These are phyloP conservation scores for Heterobasidion occidentale DNA, from an alignment of 1,284 basidiomycete species.

Conservation along the genomic window DNA sequence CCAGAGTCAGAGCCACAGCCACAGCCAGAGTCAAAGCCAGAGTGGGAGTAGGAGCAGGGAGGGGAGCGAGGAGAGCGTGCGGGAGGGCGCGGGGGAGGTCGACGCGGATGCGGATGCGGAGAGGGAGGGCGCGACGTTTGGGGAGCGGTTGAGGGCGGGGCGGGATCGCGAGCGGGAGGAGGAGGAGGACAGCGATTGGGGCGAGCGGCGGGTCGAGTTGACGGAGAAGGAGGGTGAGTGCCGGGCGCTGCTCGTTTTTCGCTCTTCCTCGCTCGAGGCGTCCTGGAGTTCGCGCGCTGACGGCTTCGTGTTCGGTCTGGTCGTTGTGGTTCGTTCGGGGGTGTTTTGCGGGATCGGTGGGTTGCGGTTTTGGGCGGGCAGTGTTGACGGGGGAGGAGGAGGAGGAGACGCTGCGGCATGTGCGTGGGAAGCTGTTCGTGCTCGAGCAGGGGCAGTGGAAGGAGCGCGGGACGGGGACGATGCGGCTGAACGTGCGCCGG, in stretches of 20 bases:
- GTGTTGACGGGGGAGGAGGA: conserved; percentile 90
- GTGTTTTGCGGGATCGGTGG: conserved; percentile 4
- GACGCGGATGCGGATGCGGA: conserved; percentile 37
- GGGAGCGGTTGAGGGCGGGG: conserved; percentile 15
- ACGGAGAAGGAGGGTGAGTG: conserved; percentile 62
- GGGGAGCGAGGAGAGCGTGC: conserved; percentile 22
- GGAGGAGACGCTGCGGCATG: conserved; percentile 79
- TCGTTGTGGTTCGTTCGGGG: too few relatives aligned
- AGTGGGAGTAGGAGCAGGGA: conserved; percentile 24
- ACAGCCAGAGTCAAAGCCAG: conserved; percentile 14
- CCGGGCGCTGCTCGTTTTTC: neutral
- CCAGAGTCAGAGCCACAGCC: neutral
- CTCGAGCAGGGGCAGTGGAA: conserved; percentile 75
- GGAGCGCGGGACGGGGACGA: conserved; percentile 78
- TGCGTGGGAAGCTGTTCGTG: conserved; percentile 79
- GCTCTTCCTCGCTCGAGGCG: neutral
- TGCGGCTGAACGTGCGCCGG: conserved; percentile 75
- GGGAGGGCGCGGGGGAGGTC: conserved; percentile 33
- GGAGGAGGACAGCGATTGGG: conserved; percentile 30
- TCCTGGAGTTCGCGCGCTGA: neutral
- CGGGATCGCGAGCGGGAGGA: conserved; percentile 26
- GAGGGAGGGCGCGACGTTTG: conserved; percentile 30
- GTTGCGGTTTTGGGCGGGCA: conserved; percentile 25
- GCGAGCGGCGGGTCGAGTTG: conserved; percentile 33
- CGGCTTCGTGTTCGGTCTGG: neutral